Evolutionary conservation across 2,329 filamentous ascomycete genomes (phyloP).

Genomic region (Penicillium freii): DNA sequence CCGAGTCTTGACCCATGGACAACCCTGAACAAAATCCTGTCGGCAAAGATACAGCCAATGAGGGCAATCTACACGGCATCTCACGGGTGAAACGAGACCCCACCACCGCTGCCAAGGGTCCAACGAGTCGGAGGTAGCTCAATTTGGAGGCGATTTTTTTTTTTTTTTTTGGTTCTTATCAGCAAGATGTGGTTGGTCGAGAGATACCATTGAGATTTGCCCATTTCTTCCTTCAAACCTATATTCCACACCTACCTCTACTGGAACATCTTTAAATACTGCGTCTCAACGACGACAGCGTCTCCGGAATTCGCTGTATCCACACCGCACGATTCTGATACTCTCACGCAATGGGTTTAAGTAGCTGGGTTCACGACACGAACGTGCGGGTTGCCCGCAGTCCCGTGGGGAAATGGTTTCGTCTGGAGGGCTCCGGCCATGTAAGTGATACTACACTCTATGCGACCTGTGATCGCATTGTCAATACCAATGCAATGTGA

Average conservation of each 20-base stretch:
- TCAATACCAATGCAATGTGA: slow-evolving; percentile 7
- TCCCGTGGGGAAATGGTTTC: slow-evolving; percentile 69
- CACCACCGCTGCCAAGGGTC: slow-evolving; percentile 15
- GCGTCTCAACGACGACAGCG: slow-evolving; percentile 10
- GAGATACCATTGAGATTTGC: neutral
- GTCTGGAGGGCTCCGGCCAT: slow-evolving; percentile 78
- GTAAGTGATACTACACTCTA: slow-evolving; percentile 49
- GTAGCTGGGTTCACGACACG: slow-evolving; percentile 25
- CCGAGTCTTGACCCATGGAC: slow-evolving; percentile 12
- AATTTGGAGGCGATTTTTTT: slow-evolving; percentile 9
- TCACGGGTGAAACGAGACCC: neutral
- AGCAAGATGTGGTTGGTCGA: slow-evolving; percentile 15
- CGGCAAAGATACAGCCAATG: slow-evolving; percentile 17
- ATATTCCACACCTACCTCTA: neutral
- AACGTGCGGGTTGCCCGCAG: slow-evolving; percentile 58
- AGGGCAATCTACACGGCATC: neutral
- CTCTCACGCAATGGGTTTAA: slow-evolving; percentile 15
- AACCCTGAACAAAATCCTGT: neutral
- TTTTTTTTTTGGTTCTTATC: slow-evolving; percentile 19
- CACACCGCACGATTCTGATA: neutral
- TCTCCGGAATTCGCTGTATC: slow-evolving; percentile 1
- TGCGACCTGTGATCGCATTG: neutral
- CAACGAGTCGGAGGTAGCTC: slow-evolving; percentile 11
- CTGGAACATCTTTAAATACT: slow-evolving; percentile 14
- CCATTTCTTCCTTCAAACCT: slow-evolving; percentile 8